Percentiles rank a stretch among this genome's conserved stretches.
phyloP scores from a whole-genome alignment of 305 asterid species.

The Withania somnifera region DNA sequence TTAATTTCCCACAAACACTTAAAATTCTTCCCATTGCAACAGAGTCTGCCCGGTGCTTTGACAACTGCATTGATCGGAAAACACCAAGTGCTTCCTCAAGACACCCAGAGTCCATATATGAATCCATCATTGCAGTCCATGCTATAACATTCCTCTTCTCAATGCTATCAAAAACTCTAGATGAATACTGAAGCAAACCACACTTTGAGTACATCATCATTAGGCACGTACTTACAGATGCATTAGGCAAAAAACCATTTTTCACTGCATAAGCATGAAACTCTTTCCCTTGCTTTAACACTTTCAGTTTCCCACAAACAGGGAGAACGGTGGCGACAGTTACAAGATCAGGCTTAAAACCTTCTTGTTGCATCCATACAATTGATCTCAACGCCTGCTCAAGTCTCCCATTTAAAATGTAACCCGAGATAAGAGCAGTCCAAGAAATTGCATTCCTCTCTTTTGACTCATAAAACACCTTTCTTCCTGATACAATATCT shows the following conservation, averaged over 20 bases:
- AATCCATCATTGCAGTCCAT: conserved; percentile 92
- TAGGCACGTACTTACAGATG: conserved; percentile 57
- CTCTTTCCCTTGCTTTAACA: conserved; percentile 62
- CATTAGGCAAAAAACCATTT: conserved; percentile 34
- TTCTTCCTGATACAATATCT: conserved; percentile 67
- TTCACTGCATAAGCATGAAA: conserved; percentile 60
- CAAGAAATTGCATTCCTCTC: conserved; percentile 69
- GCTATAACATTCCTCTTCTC: conserved; percentile 62
- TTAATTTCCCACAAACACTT: conserved; percentile 43
- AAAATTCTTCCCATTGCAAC: conserved; percentile 55
- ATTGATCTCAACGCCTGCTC: conserved; percentile 74
- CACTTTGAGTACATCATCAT: conserved; percentile 90
- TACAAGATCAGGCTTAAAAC: conserved; percentile 69
- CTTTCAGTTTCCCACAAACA: conserved; percentile 60
- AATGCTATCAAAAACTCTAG: conserved; percentile 41
- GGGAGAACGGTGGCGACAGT: conserved; percentile 82
- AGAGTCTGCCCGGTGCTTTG: conserved; percentile 79
- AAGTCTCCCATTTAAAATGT: conserved; percentile 54
- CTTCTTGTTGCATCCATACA: conserved; percentile 95
- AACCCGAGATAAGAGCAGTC: conserved; percentile 87
- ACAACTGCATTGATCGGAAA: conserved; percentile 66
- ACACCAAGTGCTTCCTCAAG: conserved; percentile 43
- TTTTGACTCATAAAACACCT: conserved; percentile 57
- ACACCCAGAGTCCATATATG: conserved; percentile 38
- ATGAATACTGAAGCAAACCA: conserved; percentile 37